A percentile compares a stretch with the other conserved stretches of the same genome.
These are phyloP conservation scores for Pythium grandisporangium DNA, from an alignment of 352 stramenopile genomes.

Conservation along the genomic window DNA sequence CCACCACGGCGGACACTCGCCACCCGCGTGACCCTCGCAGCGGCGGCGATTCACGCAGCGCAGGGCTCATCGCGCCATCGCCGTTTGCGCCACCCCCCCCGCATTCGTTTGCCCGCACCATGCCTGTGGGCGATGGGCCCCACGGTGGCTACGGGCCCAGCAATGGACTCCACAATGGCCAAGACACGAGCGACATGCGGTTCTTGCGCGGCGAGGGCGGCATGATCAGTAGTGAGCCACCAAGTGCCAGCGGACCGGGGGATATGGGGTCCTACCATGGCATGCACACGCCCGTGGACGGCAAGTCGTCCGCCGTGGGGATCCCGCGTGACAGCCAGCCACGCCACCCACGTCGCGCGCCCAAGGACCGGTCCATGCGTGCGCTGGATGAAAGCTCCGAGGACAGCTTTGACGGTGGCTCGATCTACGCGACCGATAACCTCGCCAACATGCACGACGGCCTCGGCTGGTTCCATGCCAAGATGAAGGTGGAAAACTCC, in stretches of 20 bases:
- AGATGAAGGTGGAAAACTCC: constrained; percentile 79
- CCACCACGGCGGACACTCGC: too few relatives aligned
- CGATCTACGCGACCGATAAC: constrained; percentile 59
- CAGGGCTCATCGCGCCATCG: not conserved
- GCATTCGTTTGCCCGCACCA: constrained; percentile 11
- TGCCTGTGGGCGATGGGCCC: not conserved
- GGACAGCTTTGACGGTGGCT: constrained; percentile 63
- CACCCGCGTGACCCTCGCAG: too few relatives aligned
- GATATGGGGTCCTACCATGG: constrained; percentile 2
- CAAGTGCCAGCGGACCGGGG: not conserved
- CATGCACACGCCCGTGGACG: constrained; percentile 11
- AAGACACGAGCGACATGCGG: too few relatives aligned
- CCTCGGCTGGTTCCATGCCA: constrained; percentile 79
- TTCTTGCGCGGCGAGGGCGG: not conserved
- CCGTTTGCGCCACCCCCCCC: constrained; percentile 4
- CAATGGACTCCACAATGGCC: constrained; percentile 1
- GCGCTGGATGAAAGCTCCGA: constrained; percentile 65
- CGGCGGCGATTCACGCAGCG: not conserved
- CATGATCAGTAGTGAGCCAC: not conserved
- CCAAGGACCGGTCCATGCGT: constrained; percentile 14
- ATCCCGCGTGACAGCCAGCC: constrained; percentile 14
- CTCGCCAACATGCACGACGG: constrained; percentile 39
- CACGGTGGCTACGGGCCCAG: not conserved
- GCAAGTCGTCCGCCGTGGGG: not conserved
- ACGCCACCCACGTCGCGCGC: constrained; percentile 1